Base-by-base conservation (phyloP, 768 basidiomycete species). In the Hypholoma fasciculare region DNA sequence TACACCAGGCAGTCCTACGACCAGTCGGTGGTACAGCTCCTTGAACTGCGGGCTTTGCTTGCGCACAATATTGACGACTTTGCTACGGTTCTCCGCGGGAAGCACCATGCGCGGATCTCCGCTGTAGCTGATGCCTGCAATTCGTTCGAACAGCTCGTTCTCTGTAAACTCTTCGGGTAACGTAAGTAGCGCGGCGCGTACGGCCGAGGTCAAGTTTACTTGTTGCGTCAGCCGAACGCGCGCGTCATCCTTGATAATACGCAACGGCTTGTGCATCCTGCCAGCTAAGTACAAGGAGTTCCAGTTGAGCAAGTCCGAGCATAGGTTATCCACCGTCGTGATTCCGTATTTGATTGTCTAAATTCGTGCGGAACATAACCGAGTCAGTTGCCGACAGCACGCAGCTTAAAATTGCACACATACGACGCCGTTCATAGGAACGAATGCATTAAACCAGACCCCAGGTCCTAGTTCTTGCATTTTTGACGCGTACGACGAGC, bases 311-410 rank as follows among this genome's bases (percentile, higher is more conserved):
- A 98, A 78, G 68, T 99, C 97, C 0, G 87, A 83, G 64, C 92
- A 94, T 27, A 99, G 82, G 59, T 87, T 88, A 66, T 96, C 92
- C 8, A 96, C 83, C 0, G 94, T 94, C 36, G 96, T 96, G 26
- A 97, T 87, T 13, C 97, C 97, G 70, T 99, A 99, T 76, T 99
- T 99, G 75, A 98, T 92, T 52, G 79, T 89, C 93, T 97, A 67
- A 9, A 58, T 20, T 47, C n/a, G 16, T 39, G 30, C 23, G 36
- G 39, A 30, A 42, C 11, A 47, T 23, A 39, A 36, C 42, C 19
- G 16, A 12, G 47, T 57, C 16, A 59, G 49, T 53, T 49, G 43
- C 23, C 43, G 37, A 48, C 46, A 36, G 44, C 48, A 42, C 19
- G 20, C 16, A 39, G 26, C 40, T 9, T 34, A 39, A 52, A 61